Percentiles rank a stretch among this genome's conserved stretches.
Conservation (phyloP, 1,284 basidiomycete genomes). For the Apiotrichum siamense region DNA sequence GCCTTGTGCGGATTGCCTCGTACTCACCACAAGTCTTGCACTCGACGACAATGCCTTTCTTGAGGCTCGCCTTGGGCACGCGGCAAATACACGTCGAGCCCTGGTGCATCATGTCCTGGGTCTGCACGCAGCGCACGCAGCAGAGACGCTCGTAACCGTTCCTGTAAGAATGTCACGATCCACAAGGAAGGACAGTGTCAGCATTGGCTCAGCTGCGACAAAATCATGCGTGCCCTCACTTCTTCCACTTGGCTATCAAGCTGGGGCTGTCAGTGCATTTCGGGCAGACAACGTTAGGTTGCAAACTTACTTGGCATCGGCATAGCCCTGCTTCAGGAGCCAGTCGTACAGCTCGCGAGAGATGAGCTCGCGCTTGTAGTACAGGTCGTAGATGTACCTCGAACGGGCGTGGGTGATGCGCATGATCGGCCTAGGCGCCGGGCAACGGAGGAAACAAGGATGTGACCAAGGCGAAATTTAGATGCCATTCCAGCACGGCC, state of each 20-base stretch:
- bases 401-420: slow-evolving; percentile 91
- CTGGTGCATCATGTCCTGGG: slow-evolving; percentile 98
- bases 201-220: neutral
- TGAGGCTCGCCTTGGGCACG: slow-evolving; percentile 89
- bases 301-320: slow-evolving; percentile 87
- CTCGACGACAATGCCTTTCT: slow-evolving; percentile 88
- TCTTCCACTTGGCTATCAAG: slow-evolving; percentile 99
- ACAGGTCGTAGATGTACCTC: slow-evolving; percentile 95
- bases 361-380: slow-evolving; percentile 97
- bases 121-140: slow-evolving; percentile 94
- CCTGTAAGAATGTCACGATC: slow-evolving; percentile 12
- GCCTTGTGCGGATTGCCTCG: neutral
- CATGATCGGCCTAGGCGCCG: slow-evolving; percentile 69
- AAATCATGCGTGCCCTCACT: slow-evolving; percentile 42
- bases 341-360: slow-evolving; percentile 93
- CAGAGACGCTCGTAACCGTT: slow-evolving; percentile 97
- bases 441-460: neutral
- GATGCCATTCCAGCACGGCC: neutral
- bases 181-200: neutral
- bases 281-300: neutral
- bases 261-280: slow-evolving; percentile 51
- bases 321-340: slow-evolving; percentile 95
- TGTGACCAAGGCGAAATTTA: neutral
- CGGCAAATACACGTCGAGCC: slow-evolving; percentile 98
- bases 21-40: slow-evolving; percentile 89